Percentiles rank a stretch among this genome's conserved stretches.
phyloP scores from a whole-genome alignment of 352 stramenopile species.

The Pythium sp. region DNA sequence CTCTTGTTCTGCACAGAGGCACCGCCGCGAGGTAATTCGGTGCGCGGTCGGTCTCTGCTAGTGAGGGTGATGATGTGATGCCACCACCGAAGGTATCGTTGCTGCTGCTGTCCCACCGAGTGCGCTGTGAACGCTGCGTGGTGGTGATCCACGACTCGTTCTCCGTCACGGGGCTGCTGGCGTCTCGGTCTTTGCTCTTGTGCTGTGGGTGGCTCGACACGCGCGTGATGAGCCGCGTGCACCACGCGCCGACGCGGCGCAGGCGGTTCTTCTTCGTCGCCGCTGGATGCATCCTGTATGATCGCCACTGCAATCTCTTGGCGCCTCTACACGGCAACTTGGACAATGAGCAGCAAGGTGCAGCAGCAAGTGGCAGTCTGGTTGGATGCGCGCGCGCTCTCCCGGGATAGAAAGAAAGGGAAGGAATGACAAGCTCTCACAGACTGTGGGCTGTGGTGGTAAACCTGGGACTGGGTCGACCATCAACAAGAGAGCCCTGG shows the following conservation, averaged over 20 bases:
- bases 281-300: background rate
- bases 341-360: conserved; percentile 4
- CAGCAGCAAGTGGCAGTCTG: background rate
- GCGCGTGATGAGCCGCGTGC: conserved; percentile 6
- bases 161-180: conserved; percentile 6
- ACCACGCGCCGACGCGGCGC: conserved; percentile 15
- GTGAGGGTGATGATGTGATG: background rate
- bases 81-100: background rate
- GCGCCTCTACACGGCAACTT: conserved; percentile 2
- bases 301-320: background rate
- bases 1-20: background rate
- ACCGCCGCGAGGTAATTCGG: background rate
- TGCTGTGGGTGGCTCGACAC: conserved; percentile 1
- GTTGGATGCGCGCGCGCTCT: background rate
- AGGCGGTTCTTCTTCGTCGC: conserved; percentile 1
- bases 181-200: background rate
- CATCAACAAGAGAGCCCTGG: background rate
- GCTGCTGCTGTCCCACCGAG: conserved; percentile 8
- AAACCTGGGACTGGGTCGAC: background rate
- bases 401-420: background rate
- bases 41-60: background rate
- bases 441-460: background rate
- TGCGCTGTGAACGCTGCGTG: background rate
- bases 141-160: conserved; percentile 15
- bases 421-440: background rate